A percentile compares a stretch with the other conserved stretches of the same genome.
These are phyloP conservation scores for Trichaptum fuscoviolaceum DNA, from an alignment of 768 basidiomycete species.

Conservation along the genomic window DNA sequence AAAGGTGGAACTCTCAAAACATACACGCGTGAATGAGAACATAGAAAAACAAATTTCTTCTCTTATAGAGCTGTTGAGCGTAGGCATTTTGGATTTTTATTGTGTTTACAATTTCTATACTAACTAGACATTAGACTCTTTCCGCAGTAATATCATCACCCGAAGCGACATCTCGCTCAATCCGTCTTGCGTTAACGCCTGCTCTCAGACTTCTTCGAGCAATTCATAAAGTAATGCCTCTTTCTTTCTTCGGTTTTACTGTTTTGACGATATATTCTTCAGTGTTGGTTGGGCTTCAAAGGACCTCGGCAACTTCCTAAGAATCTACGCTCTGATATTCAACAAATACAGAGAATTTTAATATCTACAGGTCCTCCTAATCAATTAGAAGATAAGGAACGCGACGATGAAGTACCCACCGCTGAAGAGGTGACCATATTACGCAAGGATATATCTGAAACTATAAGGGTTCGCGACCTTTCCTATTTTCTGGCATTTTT, in stretches of 20 bases:
- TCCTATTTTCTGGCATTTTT: conserved; percentile 3
- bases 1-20: not conserved
- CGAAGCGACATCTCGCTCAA: not conserved
- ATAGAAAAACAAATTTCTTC: not conserved
- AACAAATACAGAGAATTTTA: not conserved
- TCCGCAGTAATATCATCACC: not conserved
- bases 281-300: not conserved
- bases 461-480: conserved; percentile 14
- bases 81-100: not conserved
- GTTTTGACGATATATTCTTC: not conserved
- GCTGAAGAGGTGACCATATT: conserved; percentile 30
- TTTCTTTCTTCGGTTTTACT: not conserved
- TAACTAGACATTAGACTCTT: not conserved
- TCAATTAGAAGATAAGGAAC: conserved; percentile 15
- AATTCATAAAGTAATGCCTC: not conserved
- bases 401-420: conserved; percentile 21
- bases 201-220: not conserved
- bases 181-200: not conserved
- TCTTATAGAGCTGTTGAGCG: not conserved
- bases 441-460: conserved; percentile 45
- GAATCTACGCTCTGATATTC: not conserved
- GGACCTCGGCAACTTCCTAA: not conserved
- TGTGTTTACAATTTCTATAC: not conserved
- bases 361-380: not conserved
- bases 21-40: not conserved